Base-by-base conservation (phyloP, 805 yeast genomes). In the Henningerozyma blattae region DNA sequence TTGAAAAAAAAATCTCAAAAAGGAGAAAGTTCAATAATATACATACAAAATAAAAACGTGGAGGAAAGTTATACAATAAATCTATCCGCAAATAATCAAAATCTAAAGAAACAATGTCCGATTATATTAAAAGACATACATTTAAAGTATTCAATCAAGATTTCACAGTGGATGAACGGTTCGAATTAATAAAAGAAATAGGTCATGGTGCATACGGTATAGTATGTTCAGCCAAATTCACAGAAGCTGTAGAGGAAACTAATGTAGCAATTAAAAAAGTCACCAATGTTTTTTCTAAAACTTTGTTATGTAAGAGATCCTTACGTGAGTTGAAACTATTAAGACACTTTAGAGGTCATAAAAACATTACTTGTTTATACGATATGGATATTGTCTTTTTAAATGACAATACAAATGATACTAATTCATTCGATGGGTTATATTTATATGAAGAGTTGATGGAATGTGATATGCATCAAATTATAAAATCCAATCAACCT, bases 391-490 rank as follows among this genome's bases (percentile, higher is more conserved):
- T 91, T 33, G 85, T 87, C 26, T 56, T 62, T 34, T n/a, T n/a
- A n/a, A n/a, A n/a, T n/a, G n/a, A n/a, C n/a, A n/a, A n/a, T n/a
- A n/a, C n/a, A n/a, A 54, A 56, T 34, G 62, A 70, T 32, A 84
- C 87, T 17, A 70, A 75, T 44, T 72, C 73, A 34, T 89, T 89
- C 64, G 86, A 87, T 58, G 98, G 93, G 49, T 69, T 91, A 10
- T 91, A 91, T 46, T 65, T 91, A 6, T 91, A 91, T 51, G 98
- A 91, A 58, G 98, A 89, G 59, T 65, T 89, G 47, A 91, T 91
- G 97, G 97, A 89, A 57, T 89, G 97, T 59, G 98, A 91, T 58
- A 79, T 91, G 85, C 95, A 89, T 59, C 97, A 89, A 58, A 91
- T 91, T 49, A 89, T 91, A 42, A 71, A 94, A 45, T 82, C 95